Base-by-base conservation (phyloP, 768 basidiomycete genomes). In the Lactifluus volemus region DNA sequence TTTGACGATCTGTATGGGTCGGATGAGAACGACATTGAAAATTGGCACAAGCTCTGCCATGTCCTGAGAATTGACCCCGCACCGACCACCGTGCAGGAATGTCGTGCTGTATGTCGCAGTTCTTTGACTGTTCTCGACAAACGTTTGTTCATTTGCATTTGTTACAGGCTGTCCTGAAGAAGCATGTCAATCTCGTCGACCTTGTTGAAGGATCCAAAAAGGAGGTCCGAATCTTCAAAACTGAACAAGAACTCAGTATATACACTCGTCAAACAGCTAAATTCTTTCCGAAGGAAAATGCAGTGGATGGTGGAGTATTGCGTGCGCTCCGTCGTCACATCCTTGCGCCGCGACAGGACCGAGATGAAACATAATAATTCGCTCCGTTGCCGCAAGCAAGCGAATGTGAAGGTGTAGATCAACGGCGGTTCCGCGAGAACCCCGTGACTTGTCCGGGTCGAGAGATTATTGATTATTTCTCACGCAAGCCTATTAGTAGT, bases 151-250 rank as follows among this genome's bases (percentile, higher is more conserved):
- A 10, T 5, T 44, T 53, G 10, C n/a, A 1, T 3, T 44, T 36
- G 21, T 4, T 25, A 14, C 25, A 58, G 52, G 61, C n/a, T 4
- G 55, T 58, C 30, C n/a, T 9, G 19, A 17, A 12, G 38, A 58
- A 58, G 21, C 51, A 70, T 12, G 68, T 76, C 49, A 73, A 76
- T 47, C 65, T 74, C 4, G 65, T 72, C 25, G 71, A 75, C 49
- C 67, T 76, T 42, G 48, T 74, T 19, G 61, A 72, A 19, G 55
- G 65, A 0, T 58, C 36, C 1, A 53, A 56, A 15, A 63, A 63
- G 1, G 61, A 58, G 5, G 69, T 74, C 5, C 49, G 11, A 0
- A 49, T 38, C 6, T 75, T 75, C 56, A 1, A 17, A 9, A 63
- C 67, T 0, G 66, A 70, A 30, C 47, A 49, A 0, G 53, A 66